Conservation (phyloP, 2,329 filamentous ascomycete species). For the Pseudohalonectria lignicola region DNA sequence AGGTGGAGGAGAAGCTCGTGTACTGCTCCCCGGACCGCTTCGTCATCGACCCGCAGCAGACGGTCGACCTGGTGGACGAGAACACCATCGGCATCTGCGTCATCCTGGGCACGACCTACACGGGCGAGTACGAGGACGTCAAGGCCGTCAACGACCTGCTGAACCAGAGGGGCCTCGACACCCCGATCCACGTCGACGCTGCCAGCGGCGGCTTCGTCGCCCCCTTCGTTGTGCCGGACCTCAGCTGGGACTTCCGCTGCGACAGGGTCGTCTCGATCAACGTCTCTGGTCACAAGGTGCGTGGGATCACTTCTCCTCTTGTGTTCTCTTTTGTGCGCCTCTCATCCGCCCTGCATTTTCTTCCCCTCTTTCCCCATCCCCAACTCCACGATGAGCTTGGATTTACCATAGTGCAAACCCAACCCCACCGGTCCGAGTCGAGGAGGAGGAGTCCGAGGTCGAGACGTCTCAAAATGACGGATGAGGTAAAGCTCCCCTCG, state of each 20-base stretch:
- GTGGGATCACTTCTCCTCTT: too few relatives aligned
- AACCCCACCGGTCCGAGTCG: too few relatives aligned
- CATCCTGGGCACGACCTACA: constrained; percentile 90
- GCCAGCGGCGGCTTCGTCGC: constrained; percentile 88
- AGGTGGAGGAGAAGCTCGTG: constrained; percentile 79
- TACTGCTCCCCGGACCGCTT: constrained; percentile 49
- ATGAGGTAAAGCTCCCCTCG: too few relatives aligned
- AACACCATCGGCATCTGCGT: constrained; percentile 83
- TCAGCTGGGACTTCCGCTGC: constrained; percentile 88
- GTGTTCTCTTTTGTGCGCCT: too few relatives aligned
- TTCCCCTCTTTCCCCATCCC: too few relatives aligned
- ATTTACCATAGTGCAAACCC: too few relatives aligned
- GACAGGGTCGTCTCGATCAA: constrained; percentile 90
- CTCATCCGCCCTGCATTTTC: too few relatives aligned
- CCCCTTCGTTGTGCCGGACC: constrained; percentile 74
- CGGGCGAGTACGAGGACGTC: constrained; percentile 89
- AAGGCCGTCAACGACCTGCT: constrained; percentile 87
- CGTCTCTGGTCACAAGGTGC: constrained; percentile 75
- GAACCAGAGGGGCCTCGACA: constrained; percentile 61
- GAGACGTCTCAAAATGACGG: too few relatives aligned
- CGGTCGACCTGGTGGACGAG: constrained; percentile 50
- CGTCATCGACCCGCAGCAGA: constrained; percentile 52
- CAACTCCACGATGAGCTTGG: too few relatives aligned
- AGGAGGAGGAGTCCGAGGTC: too few relatives aligned
- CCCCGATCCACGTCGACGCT: constrained; percentile 87